phyloP scores from a whole-genome alignment of 495 filamentous ascomycete genomes.

The Talaromyces ruber region DNA sequence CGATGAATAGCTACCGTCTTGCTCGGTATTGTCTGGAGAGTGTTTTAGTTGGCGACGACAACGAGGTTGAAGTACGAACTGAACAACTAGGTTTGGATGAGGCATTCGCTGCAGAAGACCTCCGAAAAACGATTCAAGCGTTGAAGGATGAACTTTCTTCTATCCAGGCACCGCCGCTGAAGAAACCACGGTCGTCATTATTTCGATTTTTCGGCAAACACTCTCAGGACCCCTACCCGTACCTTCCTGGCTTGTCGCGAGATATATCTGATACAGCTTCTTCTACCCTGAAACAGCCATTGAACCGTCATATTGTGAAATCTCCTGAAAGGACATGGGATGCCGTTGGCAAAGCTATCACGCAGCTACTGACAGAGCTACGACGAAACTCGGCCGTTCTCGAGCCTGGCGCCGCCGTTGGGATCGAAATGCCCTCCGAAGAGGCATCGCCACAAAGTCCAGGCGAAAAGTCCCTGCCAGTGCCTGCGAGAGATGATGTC shows the following conservation, averaged over 20 bases:
- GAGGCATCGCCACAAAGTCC: constrained; percentile 10
- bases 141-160: constrained; percentile 69
- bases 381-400: constrained; percentile 18
- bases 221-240: constrained; percentile 69
- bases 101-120: constrained; percentile 68
- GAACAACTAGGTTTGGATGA: constrained; percentile 80
- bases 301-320: constrained; percentile 19
- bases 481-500: not conserved
- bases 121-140: constrained; percentile 56
- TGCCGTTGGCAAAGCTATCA: constrained; percentile 47
- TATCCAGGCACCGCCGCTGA: constrained; percentile 52
- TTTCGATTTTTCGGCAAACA: constrained; percentile 49
- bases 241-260: constrained; percentile 49
- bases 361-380: constrained; percentile 40
- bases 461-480: not conserved
- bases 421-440: constrained; percentile 25
- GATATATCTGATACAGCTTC: constrained; percentile 12
- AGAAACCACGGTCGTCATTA: constrained; percentile 56
- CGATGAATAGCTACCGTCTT: constrained; percentile 67
- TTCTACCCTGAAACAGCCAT: constrained; percentile 21
- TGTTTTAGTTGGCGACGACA: constrained; percentile 77
- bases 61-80: constrained; percentile 56
- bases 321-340: constrained; percentile 40
- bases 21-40: constrained; percentile 86
- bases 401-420: constrained; percentile 29